These are phyloP conservation scores for Fusarium buharicum DNA, from an alignment of 2,329 filamentous ascomycete genomes.

Conservation along the genomic window DNA sequence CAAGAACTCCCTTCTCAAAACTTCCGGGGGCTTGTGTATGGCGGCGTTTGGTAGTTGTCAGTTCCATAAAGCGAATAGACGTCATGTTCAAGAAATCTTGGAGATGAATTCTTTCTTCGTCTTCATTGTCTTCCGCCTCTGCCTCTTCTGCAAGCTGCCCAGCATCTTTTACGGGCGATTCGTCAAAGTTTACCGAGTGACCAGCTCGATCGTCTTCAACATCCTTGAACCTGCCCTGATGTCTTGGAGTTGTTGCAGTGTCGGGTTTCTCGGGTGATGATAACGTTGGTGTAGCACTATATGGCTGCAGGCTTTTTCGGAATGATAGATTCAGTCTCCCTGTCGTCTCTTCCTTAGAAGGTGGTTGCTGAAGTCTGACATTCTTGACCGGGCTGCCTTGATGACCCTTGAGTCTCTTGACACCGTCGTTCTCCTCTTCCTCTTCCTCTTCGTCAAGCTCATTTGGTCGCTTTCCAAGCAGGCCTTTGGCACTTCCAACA, in stretches of 20 bases:
- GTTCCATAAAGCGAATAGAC: slow-evolving; percentile 97
- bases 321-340: slow-evolving; percentile 65
- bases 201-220: slow-evolving; percentile 60
- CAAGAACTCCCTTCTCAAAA: slow-evolving; percentile 55
- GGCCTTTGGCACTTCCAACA: slow-evolving; percentile 76
- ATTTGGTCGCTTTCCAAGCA: slow-evolving; percentile 77
- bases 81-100: slow-evolving; percentile 96
- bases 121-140: slow-evolving; percentile 59
- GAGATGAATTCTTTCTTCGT: slow-evolving; percentile 75
- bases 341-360: slow-evolving; percentile 73
- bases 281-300: slow-evolving; percentile 55
- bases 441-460: slow-evolving; percentile 74
- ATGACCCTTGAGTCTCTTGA: slow-evolving; percentile 77
- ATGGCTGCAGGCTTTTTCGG: slow-evolving; percentile 59
- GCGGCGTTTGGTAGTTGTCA: slow-evolving; percentile 93
- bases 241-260: slow-evolving; percentile 65
- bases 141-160: slow-evolving; percentile 60
- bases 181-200: slow-evolving; percentile 57
- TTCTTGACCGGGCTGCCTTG: slow-evolving; percentile 82
- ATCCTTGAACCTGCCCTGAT: slow-evolving; percentile 66
- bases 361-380: slow-evolving; percentile 74
- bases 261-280: slow-evolving; percentile 61
- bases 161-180: slow-evolving; percentile 54
- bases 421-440: slow-evolving; percentile 66
- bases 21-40: slow-evolving; percentile 76